Percentiles rank a stretch among this genome's conserved stretches.
Evolutionary conservation across 768 basidiomycete genomes (phyloP).

Genomic region (Naganishia onofrii): DNA sequence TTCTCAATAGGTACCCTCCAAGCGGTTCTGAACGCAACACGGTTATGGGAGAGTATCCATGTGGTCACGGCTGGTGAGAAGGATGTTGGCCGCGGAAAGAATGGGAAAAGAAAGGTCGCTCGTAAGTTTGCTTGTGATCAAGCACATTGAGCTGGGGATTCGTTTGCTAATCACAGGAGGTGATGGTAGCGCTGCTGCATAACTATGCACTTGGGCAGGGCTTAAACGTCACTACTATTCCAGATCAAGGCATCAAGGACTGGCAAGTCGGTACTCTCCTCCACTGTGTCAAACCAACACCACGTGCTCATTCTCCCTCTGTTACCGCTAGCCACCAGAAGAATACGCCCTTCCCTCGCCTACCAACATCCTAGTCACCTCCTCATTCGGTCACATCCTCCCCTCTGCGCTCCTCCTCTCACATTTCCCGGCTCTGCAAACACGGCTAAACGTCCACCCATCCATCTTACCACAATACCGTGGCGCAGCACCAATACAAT

Average conservation of each 20-base stretch:
- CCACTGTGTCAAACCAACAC: conserved; percentile 13
- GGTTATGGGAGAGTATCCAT: conserved; percentile 69
- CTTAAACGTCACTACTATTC: conserved; percentile 64
- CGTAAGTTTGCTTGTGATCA: too few relatives aligned
- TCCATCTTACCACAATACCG: conserved; percentile 80
- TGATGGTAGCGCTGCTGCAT: conserved; percentile 66
- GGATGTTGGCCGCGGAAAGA: conserved; percentile 61
- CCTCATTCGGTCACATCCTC: conserved; percentile 87
- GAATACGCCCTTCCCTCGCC: conserved; percentile 46
- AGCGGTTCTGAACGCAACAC: conserved; percentile 63
- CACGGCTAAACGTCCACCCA: conserved; percentile 80
- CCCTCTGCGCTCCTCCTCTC: conserved; percentile 60
- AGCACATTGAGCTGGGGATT: too few relatives aligned
- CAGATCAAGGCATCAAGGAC: conserved; percentile 62
- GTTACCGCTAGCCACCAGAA: conserved; percentile 56
- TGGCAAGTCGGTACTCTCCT: conserved; percentile 59
- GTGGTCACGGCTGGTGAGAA: conserved; percentile 73
- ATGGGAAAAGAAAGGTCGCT: conserved; percentile 37
- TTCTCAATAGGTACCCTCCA: conserved; percentile 76
- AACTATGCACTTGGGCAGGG: conserved; percentile 59
- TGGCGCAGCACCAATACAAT: conserved; percentile 89
- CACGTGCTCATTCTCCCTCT: conserved; percentile 47
- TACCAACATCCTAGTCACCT: conserved; percentile 66
- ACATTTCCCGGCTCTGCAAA: conserved; percentile 60
- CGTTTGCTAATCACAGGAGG: background rate